Conservation (phyloP, 306 rosid species). For the Abrus pulchellus region DNA sequence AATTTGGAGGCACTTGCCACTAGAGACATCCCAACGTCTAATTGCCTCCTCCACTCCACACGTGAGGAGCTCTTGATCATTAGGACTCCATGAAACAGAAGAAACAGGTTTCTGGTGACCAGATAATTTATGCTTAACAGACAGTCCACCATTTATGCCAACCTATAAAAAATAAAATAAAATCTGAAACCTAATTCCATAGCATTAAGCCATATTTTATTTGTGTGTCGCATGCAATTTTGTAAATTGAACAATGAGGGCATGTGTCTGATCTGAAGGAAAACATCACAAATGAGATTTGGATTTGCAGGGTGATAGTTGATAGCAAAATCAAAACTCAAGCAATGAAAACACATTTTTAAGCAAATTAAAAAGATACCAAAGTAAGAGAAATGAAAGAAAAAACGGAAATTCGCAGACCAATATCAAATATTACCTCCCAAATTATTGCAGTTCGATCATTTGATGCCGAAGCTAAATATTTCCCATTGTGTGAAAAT, state of each 20-base stretch:
- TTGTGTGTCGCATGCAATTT: constrained; percentile 5
- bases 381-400: constrained; percentile 1
- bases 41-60: constrained; percentile 95
- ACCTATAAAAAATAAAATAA: constrained; percentile 60
- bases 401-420: constrained; percentile 29
- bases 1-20: constrained; percentile 86
- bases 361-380: not conserved
- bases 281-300: constrained; percentile 9
- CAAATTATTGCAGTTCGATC: constrained; percentile 89
- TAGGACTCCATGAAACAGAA: constrained; percentile 93
- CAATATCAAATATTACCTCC: constrained; percentile 74
- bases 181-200: constrained; percentile 11
- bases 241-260: constrained; percentile 19
- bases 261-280: constrained; percentile 22
- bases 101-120: constrained; percentile 90
- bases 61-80: constrained; percentile 84
- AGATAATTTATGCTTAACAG: constrained; percentile 76
- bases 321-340: constrained; percentile 33
- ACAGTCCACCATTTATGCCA: constrained; percentile 61
- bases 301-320: constrained; percentile 27
- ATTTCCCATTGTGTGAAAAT: constrained; percentile 91
- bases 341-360: constrained; percentile 29
- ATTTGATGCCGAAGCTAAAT: constrained; percentile 93
- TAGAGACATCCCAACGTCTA: constrained; percentile 91
- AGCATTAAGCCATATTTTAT: not conserved